Evolutionary conservation across 2,329 filamentous ascomycete species (phyloP).

Genomic region (Talaromyces piceae): DNA sequence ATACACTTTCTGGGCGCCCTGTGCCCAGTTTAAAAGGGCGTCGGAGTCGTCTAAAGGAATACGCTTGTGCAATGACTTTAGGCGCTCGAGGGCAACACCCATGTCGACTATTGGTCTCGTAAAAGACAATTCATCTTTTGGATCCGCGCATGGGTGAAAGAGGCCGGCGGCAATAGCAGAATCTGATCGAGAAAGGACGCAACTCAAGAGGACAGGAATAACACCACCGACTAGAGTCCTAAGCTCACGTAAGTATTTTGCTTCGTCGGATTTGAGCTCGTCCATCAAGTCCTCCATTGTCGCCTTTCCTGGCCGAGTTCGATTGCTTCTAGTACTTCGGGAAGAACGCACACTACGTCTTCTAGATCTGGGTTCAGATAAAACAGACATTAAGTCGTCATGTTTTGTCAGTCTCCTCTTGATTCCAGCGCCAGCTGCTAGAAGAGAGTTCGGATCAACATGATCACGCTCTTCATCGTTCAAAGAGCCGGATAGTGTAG

Average conservation of each 20-base stretch:
- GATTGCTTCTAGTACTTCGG: conserved; percentile 68
- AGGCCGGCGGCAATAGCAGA: conserved; percentile 58
- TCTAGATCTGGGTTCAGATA: conserved; percentile 60
- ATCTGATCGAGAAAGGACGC: conserved; percentile 67
- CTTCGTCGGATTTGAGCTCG: conserved; percentile 76
- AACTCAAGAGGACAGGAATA: conserved; percentile 81
- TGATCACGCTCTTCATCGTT: conserved; percentile 37
- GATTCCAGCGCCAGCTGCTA: conserved; percentile 43
- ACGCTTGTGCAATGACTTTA: conserved; percentile 71
- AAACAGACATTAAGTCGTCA: conserved; percentile 85
- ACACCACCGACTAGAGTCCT: conserved; percentile 92
- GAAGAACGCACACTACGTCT: conserved; percentile 66
- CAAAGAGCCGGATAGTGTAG: neutral
- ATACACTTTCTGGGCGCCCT: conserved; percentile 70
- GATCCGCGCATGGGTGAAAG: conserved; percentile 52
- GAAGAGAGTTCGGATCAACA: conserved; percentile 36
- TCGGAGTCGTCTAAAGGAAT: conserved; percentile 68
- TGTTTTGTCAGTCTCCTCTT: conserved; percentile 81
- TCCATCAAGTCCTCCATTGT: conserved; percentile 69
- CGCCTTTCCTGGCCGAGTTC: conserved; percentile 58
- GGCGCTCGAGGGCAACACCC: conserved; percentile 79
- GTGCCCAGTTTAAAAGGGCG: conserved; percentile 71
- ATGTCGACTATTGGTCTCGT: conserved; percentile 89
- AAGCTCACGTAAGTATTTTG: conserved; percentile 81
- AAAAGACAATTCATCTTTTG: conserved; percentile 54